Conservation (phyloP, 257 asterid genomes). For the Gentiana macrophylla region DNA sequence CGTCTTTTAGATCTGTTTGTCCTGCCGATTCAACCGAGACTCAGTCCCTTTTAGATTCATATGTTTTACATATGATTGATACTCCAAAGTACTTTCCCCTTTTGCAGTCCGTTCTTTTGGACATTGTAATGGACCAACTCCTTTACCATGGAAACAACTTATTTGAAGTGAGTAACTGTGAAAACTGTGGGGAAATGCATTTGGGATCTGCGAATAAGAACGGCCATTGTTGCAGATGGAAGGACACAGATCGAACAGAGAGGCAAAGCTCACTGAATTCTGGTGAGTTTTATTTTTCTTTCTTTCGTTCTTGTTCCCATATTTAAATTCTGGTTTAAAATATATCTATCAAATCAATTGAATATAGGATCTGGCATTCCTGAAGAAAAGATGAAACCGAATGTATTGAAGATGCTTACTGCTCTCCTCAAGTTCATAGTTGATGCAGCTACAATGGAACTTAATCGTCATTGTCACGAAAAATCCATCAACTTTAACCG, state of each 20-base stretch:
- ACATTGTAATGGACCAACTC: constrained; percentile 45
- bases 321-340: too few species aligned
- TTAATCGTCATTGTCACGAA: constrained; percentile 30
- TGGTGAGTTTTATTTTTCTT: constrained; percentile 11
- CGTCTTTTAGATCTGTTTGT: neutral
- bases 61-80: neutral
- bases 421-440: constrained; percentile 60
- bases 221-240: constrained; percentile 2
- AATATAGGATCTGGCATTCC: constrained; percentile 26
- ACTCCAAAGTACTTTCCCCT: neutral
- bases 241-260: neutral
- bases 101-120: constrained; percentile 36
- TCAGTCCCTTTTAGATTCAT: too few species aligned
- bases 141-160: constrained; percentile 45
- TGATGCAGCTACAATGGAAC: constrained; percentile 52
- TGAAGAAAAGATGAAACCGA: constrained; percentile 21
- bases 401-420: constrained; percentile 51
- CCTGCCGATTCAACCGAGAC: neutral
- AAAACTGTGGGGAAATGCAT: constrained; percentile 16
- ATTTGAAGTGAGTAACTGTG: constrained; percentile 21
- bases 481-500: constrained; percentile 44
- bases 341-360: neutral
- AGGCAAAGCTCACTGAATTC: constrained; percentile 8
- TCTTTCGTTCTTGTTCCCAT: neutral
- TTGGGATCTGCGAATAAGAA: constrained; percentile 13